A percentile compares a stretch with the other conserved stretches of the same genome.
phyloP scores from a whole-genome alignment of 164 flowering plant genomes.

The Platanus orientalis region DNA sequence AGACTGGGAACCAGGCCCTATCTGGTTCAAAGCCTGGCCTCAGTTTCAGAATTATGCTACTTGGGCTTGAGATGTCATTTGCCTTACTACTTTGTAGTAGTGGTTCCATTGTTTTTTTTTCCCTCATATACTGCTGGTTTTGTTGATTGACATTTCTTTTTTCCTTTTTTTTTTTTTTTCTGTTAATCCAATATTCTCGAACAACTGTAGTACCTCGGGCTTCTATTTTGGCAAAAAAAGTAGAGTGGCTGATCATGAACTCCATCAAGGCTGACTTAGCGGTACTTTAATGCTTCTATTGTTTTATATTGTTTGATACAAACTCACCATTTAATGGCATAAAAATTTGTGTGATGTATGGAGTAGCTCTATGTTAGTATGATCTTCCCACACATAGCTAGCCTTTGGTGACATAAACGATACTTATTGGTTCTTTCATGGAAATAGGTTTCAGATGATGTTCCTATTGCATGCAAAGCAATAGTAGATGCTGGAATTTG shows the following conservation, averaged over 20 bases:
- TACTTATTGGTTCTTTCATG: too few species aligned
- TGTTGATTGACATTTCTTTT: constrained; percentile 6
- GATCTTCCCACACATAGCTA: background rate
- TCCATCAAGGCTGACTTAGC: too few species aligned
- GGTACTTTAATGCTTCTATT: constrained; percentile 48
- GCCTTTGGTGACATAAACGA: constrained; percentile 30
- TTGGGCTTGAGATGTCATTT: constrained; percentile 5
- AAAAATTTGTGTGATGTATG: background rate
- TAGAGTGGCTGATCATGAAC: constrained; percentile 85
- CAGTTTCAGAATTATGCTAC: too few species aligned
- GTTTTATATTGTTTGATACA: background rate
- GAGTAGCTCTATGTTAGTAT: background rate
- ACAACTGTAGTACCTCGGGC: too few species aligned
- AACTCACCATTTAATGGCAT: background rate
- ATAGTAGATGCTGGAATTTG: constrained; percentile 98
- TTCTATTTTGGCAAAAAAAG: constrained; percentile 71
- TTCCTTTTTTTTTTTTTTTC: constrained; percentile 45
- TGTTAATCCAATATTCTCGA: too few species aligned
- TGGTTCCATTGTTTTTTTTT: constrained; percentile 30
- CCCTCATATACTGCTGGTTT: background rate
- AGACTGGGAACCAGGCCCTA: too few species aligned
- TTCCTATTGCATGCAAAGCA: constrained; percentile 96
- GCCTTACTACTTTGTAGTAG: constrained; percentile 91
- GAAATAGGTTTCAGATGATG: too few species aligned
- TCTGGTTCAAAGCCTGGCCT: too few species aligned